These are phyloP conservation scores for Lactarius quietus DNA, from an alignment of 768 basidiomycete genomes.

Conservation along the genomic window DNA sequence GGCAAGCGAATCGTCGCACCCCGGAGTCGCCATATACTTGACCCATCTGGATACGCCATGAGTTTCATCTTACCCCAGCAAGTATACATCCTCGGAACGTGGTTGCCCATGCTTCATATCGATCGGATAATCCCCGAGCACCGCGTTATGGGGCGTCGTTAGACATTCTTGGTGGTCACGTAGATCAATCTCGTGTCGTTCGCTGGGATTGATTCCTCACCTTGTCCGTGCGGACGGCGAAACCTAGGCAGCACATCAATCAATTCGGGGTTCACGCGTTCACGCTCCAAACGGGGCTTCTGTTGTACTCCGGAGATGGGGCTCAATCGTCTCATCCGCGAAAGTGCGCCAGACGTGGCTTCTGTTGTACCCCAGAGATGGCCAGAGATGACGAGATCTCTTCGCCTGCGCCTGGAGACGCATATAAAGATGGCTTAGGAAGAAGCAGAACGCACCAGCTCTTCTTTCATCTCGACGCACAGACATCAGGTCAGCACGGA, in stretches of 20 bases:
- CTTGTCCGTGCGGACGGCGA: neutral
- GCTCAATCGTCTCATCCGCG: no score
- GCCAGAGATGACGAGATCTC: no score
- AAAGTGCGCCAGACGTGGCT: no score
- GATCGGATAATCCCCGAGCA: neutral
- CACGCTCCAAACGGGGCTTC: neutral
- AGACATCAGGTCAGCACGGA: neutral
- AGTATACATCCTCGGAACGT: neutral
- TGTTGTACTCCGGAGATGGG: no score
- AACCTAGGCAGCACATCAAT: neutral
- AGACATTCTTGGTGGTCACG: neutral
- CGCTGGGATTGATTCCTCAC: neutral
- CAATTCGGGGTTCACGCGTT: no score
- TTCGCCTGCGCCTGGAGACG: neutral
- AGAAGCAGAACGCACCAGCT: neutral
- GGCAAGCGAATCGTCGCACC: neutral
- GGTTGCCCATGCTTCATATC: neutral
- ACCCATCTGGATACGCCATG: neutral
- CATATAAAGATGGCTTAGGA: conserved; percentile 12
- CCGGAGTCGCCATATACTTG: neutral
- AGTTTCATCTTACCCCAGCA: neutral
- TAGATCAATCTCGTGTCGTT: neutral
- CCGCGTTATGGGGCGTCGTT: neutral
- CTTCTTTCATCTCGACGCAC: neutral
- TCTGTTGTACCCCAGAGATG: no score